A percentile compares a stretch with the other conserved stretches of the same genome.
phyloP scores from a whole-genome alignment of 345 rosid species.

The Populus euphratica region DNA sequence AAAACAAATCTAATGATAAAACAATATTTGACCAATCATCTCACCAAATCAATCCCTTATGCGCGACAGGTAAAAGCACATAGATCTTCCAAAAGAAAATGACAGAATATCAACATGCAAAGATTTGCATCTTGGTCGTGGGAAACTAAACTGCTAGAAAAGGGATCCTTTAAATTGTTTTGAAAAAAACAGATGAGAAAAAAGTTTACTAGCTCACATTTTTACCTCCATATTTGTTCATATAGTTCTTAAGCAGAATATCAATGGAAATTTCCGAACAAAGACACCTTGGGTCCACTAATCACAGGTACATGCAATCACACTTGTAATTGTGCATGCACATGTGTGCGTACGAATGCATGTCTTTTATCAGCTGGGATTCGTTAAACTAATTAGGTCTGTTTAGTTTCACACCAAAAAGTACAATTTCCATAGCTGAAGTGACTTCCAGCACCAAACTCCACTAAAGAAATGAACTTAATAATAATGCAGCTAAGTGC shows the following conservation, averaged over 20 bases:
- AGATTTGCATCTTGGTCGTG: background rate
- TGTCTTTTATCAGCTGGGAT: background rate
- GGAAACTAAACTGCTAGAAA: background rate
- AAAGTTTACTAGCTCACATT: background rate
- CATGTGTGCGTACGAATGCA: background rate
- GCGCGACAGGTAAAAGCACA: conserved; percentile 1
- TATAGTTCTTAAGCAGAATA: background rate
- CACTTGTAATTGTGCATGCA: background rate
- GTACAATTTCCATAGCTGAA: background rate
- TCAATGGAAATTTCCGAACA: background rate
- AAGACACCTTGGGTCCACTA: background rate
- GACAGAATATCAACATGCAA: background rate
- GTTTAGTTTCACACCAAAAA: background rate
- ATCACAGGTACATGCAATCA: background rate
- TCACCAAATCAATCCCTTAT: background rate
- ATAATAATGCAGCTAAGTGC: background rate
- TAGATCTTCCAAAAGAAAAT: too few relatives aligned
- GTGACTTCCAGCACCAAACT: background rate
- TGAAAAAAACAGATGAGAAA: background rate
- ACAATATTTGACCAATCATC: background rate
- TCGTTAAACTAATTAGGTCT: background rate
- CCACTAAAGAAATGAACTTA: background rate
- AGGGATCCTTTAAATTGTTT: background rate
- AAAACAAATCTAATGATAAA: background rate
- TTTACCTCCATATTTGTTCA: background rate